Base-by-base conservation (phyloP, 148 eudicot species). In the Pouteria glomerata region DNA sequence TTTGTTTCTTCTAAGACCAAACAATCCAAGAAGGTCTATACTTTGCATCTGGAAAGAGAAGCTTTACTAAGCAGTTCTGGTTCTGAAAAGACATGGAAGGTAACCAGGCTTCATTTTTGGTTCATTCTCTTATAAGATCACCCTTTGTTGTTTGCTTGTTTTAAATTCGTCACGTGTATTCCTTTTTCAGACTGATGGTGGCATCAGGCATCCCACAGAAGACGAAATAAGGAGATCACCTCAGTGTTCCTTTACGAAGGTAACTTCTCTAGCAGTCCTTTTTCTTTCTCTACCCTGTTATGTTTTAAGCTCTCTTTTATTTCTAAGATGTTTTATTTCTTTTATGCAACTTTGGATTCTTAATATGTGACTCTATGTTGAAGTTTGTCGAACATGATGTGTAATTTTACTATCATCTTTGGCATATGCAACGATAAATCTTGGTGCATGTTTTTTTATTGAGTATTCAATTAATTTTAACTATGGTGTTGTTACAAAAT, bases 201-300 rank as follows among this genome's bases (percentile, higher is more conserved):
- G 91, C 39, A 72, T 84, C 30, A 85, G 91, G 78, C 79, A 81
- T 12, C 88, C 90, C 39, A 64, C 73, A n/a, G 57, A 74, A n/a
- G 72, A 71, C 33, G 94, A 91, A 76, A 63, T 53, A 30, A 65
- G 69, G 57, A 66, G 63, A 45, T 85, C 93, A 51, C 86, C 87
- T 42, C 85, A 83, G 45, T 81, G 89, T 69, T 89, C 90, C 57
- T 91, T 89, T 69, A 89, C 91, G 10, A 89, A 87, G 88, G 97
- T 91, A 80, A 69, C 18, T 21, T 56, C 30, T 45, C 31, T 44
- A 16, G 27, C 56, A 4, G 41, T 59, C 26, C 31, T 63, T 37
- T 37, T 8, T 50, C 11, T 53, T 18, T 26, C 21, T 26, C n/a
- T 61, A 6, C 44, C 13, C 13, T n/a, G 4, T 37, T 72, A 15